Conservation (phyloP, 441 rosid genomes). For the Omphalea diandra region DNA sequence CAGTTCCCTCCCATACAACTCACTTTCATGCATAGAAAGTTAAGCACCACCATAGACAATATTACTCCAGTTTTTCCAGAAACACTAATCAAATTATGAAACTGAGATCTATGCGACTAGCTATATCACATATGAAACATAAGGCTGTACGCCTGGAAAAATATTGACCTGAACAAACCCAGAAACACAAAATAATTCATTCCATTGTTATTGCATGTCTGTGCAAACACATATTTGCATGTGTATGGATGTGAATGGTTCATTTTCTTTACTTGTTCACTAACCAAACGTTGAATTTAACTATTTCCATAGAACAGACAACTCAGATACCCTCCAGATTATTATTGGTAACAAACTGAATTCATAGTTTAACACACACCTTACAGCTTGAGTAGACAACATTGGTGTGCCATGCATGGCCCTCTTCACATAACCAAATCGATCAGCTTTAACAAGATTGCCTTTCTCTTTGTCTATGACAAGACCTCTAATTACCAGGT, state of each 20-base stretch:
- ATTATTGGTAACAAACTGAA: conserved; percentile 14
- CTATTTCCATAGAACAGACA: background rate
- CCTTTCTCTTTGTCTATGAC: conserved; percentile 97
- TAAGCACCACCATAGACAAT: conserved; percentile 36
- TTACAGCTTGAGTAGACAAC: conserved; percentile 85
- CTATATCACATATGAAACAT: conserved; percentile 11
- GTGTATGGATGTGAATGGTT: background rate
- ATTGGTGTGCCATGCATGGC: conserved; percentile 95
- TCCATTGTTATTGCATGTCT: no score
- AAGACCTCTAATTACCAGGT: conserved; percentile 94
- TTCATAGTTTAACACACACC: conserved; percentile 35
- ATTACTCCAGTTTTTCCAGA: conserved; percentile 31
- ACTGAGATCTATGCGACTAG: conserved; percentile 13
- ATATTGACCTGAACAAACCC: background rate
- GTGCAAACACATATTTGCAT: background rate
- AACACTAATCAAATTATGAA: conserved; percentile 16
- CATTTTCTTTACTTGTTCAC: background rate
- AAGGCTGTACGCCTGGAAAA: background rate
- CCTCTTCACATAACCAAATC: conserved; percentile 93
- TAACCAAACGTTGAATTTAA: background rate
- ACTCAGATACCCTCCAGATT: background rate
- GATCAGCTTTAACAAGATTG: conserved; percentile 93
- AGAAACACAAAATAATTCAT: background rate
- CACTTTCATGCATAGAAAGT: conserved; percentile 62
- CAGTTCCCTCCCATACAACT: conserved; percentile 92